Evolutionary conservation across 1,284 basidiomycete species (phyloP).

Genomic region (Boletus holoroseus): DNA sequence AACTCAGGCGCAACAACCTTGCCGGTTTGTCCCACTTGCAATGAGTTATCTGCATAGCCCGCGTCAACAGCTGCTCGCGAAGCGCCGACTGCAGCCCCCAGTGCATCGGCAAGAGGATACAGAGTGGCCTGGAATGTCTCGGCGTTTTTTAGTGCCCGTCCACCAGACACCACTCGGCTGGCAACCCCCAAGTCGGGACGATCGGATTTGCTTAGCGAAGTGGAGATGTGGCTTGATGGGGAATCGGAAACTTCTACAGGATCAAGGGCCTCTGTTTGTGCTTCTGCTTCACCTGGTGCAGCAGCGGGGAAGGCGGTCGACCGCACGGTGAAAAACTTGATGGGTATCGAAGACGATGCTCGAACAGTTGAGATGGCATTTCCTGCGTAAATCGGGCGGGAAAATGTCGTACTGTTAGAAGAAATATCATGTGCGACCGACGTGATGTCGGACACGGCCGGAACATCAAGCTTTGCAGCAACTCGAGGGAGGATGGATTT

Average conservation of each 20-base stretch:
- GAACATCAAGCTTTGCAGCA: constrained; percentile 81
- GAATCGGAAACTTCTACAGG: constrained; percentile 60
- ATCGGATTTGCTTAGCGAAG: constrained; percentile 85
- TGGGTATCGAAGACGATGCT: constrained; percentile 62
- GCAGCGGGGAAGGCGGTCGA: constrained; percentile 90
- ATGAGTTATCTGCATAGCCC: constrained; percentile 95
- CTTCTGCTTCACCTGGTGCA: constrained; percentile 43
- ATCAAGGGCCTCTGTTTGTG: constrained; percentile 58
- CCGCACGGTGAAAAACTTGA: constrained; percentile 96
- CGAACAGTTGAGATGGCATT: constrained; percentile 95
- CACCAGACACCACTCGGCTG: constrained; percentile 88
- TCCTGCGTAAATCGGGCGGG: constrained; percentile 95
- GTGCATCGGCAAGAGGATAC: constrained; percentile 84
- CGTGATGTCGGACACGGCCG: constrained; percentile 87
- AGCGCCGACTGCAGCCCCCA: constrained; percentile 95
- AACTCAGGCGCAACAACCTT: constrained; percentile 94
- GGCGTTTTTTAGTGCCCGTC: constrained; percentile 91
- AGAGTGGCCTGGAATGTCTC: constrained; percentile 87
- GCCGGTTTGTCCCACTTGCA: constrained; percentile 99
- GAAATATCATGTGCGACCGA: constrained; percentile 72
- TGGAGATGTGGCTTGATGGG: constrained; percentile 75
- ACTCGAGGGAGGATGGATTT: constrained; percentile 77
- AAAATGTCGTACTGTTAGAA: constrained; percentile 74
- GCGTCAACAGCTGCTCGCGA: constrained; percentile 97
- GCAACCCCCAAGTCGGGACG: constrained; percentile 92